Evolutionary conservation across 768 basidiomycete genomes (phyloP).

Genomic region (Coprinellus micaceus): DNA sequence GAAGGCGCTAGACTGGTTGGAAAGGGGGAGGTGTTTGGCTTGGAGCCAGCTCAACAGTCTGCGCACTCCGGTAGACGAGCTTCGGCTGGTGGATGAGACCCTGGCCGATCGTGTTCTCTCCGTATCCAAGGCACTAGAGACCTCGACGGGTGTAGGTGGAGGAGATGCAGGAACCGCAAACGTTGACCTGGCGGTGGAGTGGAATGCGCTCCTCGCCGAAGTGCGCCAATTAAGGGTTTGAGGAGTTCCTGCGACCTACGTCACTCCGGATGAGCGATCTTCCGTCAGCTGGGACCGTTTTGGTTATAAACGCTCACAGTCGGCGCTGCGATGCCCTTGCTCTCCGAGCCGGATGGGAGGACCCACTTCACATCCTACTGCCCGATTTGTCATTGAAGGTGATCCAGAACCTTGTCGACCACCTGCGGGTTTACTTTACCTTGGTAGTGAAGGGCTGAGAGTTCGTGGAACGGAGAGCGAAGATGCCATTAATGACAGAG

Average conservation of each 20-base stretch:
- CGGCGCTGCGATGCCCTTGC: neutral
- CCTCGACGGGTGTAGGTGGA: neutral
- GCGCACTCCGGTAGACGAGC: conserved; percentile 16
- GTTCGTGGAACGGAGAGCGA: neutral
- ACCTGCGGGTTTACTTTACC: neutral
- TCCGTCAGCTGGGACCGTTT: neutral
- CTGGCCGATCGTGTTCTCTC: conserved; percentile 12
- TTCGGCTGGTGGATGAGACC: conserved; percentile 13
- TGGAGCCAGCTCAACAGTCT: conserved; percentile 19
- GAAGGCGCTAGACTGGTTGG: conserved; percentile 4
- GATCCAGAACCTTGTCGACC: neutral
- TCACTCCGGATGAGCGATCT: neutral
- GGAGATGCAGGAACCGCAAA: neutral
- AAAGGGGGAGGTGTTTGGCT: conserved; percentile 16
- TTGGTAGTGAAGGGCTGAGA: neutral
- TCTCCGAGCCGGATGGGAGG: neutral
- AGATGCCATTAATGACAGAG: neutral
- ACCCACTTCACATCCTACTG: neutral
- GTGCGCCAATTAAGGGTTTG: neutral
- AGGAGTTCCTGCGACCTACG: neutral
- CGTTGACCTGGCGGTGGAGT: neutral
- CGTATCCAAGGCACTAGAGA: neutral
- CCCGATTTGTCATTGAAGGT: neutral
- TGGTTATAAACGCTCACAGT: neutral
- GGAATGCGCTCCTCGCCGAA: neutral